Conservation (phyloP, 352 stramenopile genomes). For the Globisporangium carolinianum region DNA sequence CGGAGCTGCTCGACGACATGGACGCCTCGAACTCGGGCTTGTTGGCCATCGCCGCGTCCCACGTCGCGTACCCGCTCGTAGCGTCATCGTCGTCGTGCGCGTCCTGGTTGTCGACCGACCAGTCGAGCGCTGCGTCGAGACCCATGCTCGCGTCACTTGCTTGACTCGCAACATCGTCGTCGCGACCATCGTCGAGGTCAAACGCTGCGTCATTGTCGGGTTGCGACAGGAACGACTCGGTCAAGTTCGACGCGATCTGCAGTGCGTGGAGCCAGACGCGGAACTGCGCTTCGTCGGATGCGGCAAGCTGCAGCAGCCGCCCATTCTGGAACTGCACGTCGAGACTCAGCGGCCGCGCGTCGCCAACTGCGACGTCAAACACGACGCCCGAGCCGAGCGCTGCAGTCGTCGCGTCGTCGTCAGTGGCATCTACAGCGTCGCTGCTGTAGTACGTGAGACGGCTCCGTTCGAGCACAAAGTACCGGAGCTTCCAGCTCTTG, state of each 20-base stretch:
- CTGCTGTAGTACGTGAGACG: constrained; percentile 50
- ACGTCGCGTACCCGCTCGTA: constrained; percentile 32
- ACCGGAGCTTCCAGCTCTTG: constrained; percentile 81
- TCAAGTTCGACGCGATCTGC: constrained; percentile 45
- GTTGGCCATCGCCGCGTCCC: constrained; percentile 57
- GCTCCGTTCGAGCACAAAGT: constrained; percentile 64
- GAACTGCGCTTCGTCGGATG: constrained; percentile 46
- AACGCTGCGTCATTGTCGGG: constrained; percentile 15
- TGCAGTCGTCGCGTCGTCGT: constrained; percentile 21
- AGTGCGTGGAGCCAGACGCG: constrained; percentile 49
- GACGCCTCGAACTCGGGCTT: constrained; percentile 19
- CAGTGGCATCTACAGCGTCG: constrained; percentile 2
- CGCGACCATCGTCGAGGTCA: constrained; percentile 54
- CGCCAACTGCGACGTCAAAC: constrained; percentile 48
- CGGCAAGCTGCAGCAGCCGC: constrained; percentile 54
- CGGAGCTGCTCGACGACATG: constrained; percentile 28
- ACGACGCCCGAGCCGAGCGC: constrained; percentile 56
- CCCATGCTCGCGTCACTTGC: too few species aligned
- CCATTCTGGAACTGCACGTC: constrained; percentile 73
- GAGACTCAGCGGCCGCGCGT: constrained; percentile 55
- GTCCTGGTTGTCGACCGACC: constrained; percentile 27
- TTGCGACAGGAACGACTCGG: constrained; percentile 54
- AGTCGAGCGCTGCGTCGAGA: constrained; percentile 17
- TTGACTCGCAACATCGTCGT: constrained; percentile 4
- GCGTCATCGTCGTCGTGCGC: constrained; percentile 18